A percentile compares a stretch with the other conserved stretches of the same genome.
These are phyloP conservation scores for Debaryomyces castellii DNA, from an alignment of 805 yeast genomes.

Conservation along the genomic window DNA sequence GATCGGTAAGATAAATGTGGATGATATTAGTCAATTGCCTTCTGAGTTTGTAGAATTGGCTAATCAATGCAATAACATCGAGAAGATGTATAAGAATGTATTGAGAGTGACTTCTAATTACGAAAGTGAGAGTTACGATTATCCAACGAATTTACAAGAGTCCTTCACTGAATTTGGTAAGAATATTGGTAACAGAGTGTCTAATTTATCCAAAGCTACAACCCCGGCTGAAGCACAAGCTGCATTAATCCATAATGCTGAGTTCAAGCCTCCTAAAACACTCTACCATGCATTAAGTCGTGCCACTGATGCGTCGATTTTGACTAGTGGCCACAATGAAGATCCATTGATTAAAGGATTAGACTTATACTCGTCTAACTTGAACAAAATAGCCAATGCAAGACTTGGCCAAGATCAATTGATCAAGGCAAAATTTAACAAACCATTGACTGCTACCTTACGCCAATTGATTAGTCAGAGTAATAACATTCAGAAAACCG, in stretches of 20 bases:
- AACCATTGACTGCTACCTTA: conserved; percentile 61
- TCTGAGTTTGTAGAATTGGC: conserved; percentile 65
- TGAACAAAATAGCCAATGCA: conserved; percentile 77
- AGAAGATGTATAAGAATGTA: conserved; percentile 40
- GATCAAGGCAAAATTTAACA: conserved; percentile 68
- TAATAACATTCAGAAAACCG: conserved; percentile 66
- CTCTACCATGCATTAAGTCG: conserved; percentile 78
- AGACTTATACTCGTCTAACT: conserved; percentile 64
- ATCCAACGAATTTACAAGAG: conserved; percentile 74
- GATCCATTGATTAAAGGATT: conserved; percentile 62
- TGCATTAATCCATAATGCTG: conserved; percentile 48
- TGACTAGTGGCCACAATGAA: conserved; percentile 34
- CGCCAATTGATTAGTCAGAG: conserved; percentile 62
- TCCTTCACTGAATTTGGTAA: conserved; percentile 73
- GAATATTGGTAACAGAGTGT: conserved; percentile 60
- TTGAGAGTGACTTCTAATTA: conserved; percentile 49
- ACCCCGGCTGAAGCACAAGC: conserved; percentile 83
- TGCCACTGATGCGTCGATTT: conserved; percentile 60
- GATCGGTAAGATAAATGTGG: conserved; percentile 65
- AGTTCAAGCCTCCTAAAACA: conserved; percentile 70
- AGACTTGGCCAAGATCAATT: conserved; percentile 79
- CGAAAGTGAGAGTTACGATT: conserved; percentile 79
- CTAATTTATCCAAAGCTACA: conserved; percentile 67
- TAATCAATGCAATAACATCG: conserved; percentile 38
- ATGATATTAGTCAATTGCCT: conserved; percentile 77